Conservation (phyloP, 164 flowering plant genomes). For the Nymphaea thermarum region DNA sequence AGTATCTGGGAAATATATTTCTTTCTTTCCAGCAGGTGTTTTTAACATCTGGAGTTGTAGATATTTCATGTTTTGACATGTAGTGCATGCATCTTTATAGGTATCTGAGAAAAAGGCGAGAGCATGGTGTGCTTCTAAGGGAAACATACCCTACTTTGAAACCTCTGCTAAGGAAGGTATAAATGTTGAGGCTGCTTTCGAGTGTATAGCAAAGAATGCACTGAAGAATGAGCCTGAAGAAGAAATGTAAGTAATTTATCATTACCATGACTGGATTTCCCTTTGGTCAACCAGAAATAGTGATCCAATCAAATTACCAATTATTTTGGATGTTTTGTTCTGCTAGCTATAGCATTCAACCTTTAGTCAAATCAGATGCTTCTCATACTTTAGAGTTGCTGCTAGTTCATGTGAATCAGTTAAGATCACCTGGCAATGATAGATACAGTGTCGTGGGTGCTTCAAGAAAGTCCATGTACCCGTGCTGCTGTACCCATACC, state of each 20-base stretch:
- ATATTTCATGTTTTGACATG: too few relatives aligned
- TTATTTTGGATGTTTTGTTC: too few relatives aligned
- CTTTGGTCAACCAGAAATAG: not conserved
- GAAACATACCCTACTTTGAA: constrained; percentile 88
- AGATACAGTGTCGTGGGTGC: too few relatives aligned
- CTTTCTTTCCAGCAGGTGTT: too few relatives aligned
- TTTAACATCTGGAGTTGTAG: too few relatives aligned
- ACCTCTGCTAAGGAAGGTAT: constrained; percentile 93
- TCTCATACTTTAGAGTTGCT: too few relatives aligned
- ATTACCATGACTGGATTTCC: not conserved
- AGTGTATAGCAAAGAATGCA: constrained; percentile 78
- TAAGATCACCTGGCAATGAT: too few relatives aligned
- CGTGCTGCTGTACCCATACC: too few relatives aligned
- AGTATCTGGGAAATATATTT: not conserved
- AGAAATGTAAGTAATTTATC: constrained; percentile 48
- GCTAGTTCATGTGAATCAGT: too few relatives aligned
- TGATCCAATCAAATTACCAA: not conserved
- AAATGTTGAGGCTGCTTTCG: constrained; percentile 85
- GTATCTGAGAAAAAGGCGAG: constrained; percentile 88
- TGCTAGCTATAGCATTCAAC: too few relatives aligned
- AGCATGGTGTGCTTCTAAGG: constrained; percentile 94
- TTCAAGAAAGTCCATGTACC: too few relatives aligned
- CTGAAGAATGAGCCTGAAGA: constrained; percentile 83
- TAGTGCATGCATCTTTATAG: constrained; percentile 17
- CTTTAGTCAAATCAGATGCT: too few relatives aligned